Conservation (phyloP, 2,329 filamentous ascomycete genomes). For the Cytospora chrysosperma region DNA sequence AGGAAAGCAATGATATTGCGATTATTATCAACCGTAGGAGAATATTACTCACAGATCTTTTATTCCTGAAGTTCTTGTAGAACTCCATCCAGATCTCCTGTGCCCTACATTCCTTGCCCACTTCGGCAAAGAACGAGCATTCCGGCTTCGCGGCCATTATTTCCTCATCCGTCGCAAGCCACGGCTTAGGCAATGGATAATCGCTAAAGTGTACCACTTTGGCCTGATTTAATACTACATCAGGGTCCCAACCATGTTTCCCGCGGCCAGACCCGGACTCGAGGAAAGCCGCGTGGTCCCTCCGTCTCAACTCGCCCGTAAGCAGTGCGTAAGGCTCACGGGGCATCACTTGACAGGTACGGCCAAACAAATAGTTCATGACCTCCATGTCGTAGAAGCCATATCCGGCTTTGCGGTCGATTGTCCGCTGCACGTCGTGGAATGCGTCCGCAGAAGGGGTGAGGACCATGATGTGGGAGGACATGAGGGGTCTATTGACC, state of each 20-base stretch:
- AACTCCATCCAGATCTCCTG: constrained; percentile 13
- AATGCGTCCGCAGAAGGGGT: constrained; percentile 57
- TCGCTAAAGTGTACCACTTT: constrained; percentile 72
- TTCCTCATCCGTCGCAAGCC: constrained; percentile 34
- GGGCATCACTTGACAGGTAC: constrained; percentile 60
- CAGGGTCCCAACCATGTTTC: constrained; percentile 24
- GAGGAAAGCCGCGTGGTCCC: constrained; percentile 46
- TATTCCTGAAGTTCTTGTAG: constrained; percentile 1
- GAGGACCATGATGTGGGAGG: constrained; percentile 61
- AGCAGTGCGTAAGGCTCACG: constrained; percentile 62
- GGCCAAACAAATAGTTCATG: constrained; percentile 59
- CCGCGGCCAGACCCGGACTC: background rate
- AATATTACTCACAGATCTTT: constrained; percentile 4
- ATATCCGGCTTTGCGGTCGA: constrained; percentile 25
- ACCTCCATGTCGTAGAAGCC: constrained; percentile 66
- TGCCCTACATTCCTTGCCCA: background rate
- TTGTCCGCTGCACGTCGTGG: constrained; percentile 32
- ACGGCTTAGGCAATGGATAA: constrained; percentile 66
- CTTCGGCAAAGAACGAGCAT: constrained; percentile 26
- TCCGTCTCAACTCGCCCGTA: constrained; percentile 57
- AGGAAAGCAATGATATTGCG: background rate
- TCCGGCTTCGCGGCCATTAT: constrained; percentile 34
- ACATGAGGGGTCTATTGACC: constrained; percentile 56
- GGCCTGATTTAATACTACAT: constrained; percentile 52
- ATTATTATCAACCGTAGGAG: background rate